These are phyloP conservation scores for Dactylorhiza incarnata DNA, from an alignment of 106 monocot genomes.

Conservation along the genomic window DNA sequence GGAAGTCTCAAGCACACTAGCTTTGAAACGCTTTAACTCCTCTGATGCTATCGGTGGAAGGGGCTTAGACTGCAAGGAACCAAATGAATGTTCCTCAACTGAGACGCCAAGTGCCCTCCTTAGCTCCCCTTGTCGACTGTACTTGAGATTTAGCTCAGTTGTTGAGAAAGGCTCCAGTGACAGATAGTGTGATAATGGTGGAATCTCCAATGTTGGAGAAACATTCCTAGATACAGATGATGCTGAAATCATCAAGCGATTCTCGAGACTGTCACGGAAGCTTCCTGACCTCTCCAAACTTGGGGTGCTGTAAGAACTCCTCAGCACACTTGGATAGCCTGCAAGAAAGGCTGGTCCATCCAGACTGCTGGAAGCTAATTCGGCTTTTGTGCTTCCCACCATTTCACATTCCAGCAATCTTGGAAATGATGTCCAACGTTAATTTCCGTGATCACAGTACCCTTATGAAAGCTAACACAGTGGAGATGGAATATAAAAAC, in stretches of 20 bases:
- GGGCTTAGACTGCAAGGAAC: slow-evolving; percentile 46
- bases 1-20: slow-evolving; percentile 30
- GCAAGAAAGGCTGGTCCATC: slow-evolving; percentile 48
- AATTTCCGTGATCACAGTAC: not conserved
- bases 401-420: slow-evolving; percentile 31
- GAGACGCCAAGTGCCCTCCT: slow-evolving; percentile 66
- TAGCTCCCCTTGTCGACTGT: slow-evolving; percentile 49
- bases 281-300: slow-evolving; percentile 61
- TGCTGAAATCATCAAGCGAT: slow-evolving; percentile 25
- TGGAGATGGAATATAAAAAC: not conserved
- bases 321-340: slow-evolving; percentile 38
- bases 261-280: slow-evolving; percentile 59
- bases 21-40: slow-evolving; percentile 66
- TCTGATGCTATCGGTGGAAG: slow-evolving; percentile 40
- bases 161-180: slow-evolving; percentile 40
- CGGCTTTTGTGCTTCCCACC: slow-evolving; percentile 39
- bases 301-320: slow-evolving; percentile 34
- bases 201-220: slow-evolving; percentile 21
- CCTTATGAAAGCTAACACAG: not conserved
- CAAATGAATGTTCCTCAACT: slow-evolving; percentile 65
- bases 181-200: slow-evolving; percentile 37
- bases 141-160: slow-evolving; percentile 61
- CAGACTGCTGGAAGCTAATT: slow-evolving; percentile 42
- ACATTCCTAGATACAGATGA: slow-evolving; percentile 30
- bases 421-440: slow-evolving; percentile 14